Conservation (phyloP, 768 basidiomycete species). For the Hortiboletus flavorubellus region DNA sequence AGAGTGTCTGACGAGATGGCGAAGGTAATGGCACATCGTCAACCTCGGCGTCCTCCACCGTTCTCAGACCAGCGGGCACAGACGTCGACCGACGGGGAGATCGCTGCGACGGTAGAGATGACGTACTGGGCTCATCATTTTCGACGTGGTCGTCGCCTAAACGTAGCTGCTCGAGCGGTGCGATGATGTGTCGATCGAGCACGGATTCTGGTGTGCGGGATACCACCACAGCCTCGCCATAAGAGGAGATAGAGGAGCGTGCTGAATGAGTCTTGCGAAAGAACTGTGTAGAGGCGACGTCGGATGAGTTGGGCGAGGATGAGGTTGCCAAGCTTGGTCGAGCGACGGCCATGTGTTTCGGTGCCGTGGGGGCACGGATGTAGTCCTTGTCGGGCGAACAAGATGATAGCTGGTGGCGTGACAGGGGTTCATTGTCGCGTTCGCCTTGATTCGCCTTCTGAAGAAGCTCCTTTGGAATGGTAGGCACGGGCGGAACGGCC, state of each 20-base stretch:
- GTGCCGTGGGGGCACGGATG: not conserved
- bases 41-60: constrained; percentile 5
- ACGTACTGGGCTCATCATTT: not conserved
- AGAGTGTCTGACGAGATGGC: constrained; percentile 9
- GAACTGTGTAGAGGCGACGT: constrained; percentile 51
- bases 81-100: constrained; percentile 21
- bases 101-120: not conserved
- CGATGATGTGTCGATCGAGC: constrained; percentile 47
- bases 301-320: constrained; percentile 60
- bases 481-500: constrained; percentile 55
- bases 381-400: constrained; percentile 10
- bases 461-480: constrained; percentile 47
- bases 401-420: constrained; percentile 2
- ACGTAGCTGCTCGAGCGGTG: constrained; percentile 52
- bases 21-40: constrained; percentile 8
- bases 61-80: constrained; percentile 12
- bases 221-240: constrained; percentile 36
- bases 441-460: constrained; percentile 6
- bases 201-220: constrained; percentile 38
- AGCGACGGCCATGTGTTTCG: constrained; percentile 16
- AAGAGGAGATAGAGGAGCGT: constrained; percentile 58
- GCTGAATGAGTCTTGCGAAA: constrained; percentile 47
- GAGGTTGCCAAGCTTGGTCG: constrained; percentile 51
- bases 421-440: constrained; percentile 1
- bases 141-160: constrained; percentile 30